Evolutionary conservation across 2,329 filamentous ascomycete species (phyloP), one percentile per base, ranked within the genome.

Genomic region (Teratosphaeria zuluensis): DNA sequence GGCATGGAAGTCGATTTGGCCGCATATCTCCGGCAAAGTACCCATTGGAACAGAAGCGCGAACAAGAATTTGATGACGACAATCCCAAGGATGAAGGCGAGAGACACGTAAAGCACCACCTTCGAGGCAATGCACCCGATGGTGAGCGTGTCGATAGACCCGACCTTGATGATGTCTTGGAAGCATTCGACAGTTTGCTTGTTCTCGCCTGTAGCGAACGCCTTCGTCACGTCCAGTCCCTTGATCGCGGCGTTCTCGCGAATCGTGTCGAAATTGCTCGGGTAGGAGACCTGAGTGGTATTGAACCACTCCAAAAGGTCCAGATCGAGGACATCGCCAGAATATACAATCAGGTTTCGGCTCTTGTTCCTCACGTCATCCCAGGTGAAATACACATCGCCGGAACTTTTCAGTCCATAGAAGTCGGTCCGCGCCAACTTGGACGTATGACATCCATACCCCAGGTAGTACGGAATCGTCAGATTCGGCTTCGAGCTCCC

Each of bases 91-190:
- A 99, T 99, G 73, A 99, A 89, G 57, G 88, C 85, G 63, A 99
- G 79, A 3, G 92, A 95, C 56, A 95, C 86, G 70, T 99, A 99
- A 51, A 99, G 85, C 3, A 99, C 94, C 30, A 99, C 92, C 76
- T 96, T 89, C 64, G 92, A 96, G 1, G 94, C 94, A 72, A 99
- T 99, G 76, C 94, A 99, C 16, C 94, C 94, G 54, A 99, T 89
- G 6, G 90, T 95, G 67, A 95, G 92, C 0, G 94, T 97, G 69
- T 99, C 95, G 61, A 99, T 88, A 12, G 88, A 92, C 59, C 94
- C 94, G 56, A 99, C 94, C 73, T 92, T 95, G 81, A 96, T 90
- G 63, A 95, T 95, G 69, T 99, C 86, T 62, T 91, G 85, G 63
- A 99, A 84, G 73, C 94, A 99, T 71, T 90, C 84, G 12, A 89